Percentiles rank a stretch among this genome's conserved stretches.
Evolutionary conservation across 176 grass and related monocot genomes (phyloP).

Genomic region (Microstegium vimineum): DNA sequence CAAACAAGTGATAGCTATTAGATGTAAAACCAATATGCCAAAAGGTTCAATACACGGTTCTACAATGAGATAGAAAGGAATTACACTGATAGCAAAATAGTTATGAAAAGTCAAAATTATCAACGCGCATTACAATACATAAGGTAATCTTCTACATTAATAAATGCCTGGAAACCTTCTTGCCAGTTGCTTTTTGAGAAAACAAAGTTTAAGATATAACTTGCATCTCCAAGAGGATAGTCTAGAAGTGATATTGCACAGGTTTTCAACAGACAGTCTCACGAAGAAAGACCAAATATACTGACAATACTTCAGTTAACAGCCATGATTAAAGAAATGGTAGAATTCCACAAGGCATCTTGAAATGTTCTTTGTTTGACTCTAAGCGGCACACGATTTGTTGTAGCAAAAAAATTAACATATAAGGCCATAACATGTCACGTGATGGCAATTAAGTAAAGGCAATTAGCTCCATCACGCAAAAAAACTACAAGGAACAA

Average conservation of each 20-base stretch:
- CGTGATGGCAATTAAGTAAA: conserved; percentile 2
- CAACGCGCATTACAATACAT: background rate
- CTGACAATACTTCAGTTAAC: background rate
- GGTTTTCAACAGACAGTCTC: background rate
- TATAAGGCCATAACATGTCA: background rate
- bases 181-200: background rate
- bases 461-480: background rate
- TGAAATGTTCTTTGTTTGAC: conserved; percentile 7
- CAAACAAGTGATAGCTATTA: background rate
- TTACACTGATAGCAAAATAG: conserved; percentile 8
- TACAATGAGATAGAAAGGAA: background rate
- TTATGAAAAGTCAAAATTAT: conserved; percentile 13
- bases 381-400: background rate
- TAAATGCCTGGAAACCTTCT: background rate
- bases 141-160: background rate
- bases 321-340: background rate
- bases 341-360: background rate
- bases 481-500: background rate
- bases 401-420: background rate
- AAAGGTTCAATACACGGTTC: background rate
- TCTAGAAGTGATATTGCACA: background rate
- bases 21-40: background rate
- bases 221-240: conserved; percentile 11
- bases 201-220: background rate
- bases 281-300: background rate